phyloP scores from a whole-genome alignment of 768 basidiomycete genomes.

The Psilocybe cubensis region DNA sequence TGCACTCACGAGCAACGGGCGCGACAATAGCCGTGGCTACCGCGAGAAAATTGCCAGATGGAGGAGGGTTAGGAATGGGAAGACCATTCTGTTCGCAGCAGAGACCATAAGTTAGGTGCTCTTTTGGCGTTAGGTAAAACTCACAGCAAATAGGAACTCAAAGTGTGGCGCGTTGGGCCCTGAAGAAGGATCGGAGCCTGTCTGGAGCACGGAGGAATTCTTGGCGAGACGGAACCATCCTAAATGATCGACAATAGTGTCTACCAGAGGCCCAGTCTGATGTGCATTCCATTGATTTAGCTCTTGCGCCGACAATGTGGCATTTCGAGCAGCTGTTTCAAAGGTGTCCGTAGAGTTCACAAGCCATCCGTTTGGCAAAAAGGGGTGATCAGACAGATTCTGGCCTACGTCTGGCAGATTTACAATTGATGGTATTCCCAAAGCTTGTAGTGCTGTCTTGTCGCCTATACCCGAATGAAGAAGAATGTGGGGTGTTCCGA shows the following conservation, averaged over 20 bases:
- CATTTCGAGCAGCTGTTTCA: neutral
- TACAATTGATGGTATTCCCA: conserved; percentile 29
- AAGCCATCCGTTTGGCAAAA: conserved; percentile 18
- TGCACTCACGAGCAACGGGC: neutral
- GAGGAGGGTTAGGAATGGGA: neutral
- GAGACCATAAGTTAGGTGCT: neutral
- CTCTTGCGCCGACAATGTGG: neutral
- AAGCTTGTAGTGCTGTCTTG: conserved; percentile 19
- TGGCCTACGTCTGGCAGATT: conserved; percentile 39
- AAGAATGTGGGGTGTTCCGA: conserved; percentile 37
- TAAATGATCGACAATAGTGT: neutral
- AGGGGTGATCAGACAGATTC: conserved; percentile 36
- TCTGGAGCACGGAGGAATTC: conserved; percentile 2
- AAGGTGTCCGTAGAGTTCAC: conserved; percentile 13
- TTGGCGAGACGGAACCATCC: neutral
- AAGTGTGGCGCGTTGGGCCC: conserved; percentile 3
- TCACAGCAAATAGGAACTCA: neutral
- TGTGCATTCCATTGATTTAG: neutral
- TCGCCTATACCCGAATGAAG: conserved; percentile 37
- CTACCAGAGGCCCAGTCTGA: neutral
- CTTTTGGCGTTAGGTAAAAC: neutral
- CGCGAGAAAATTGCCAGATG: neutral
- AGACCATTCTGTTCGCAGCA: neutral
- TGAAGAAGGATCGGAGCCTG: conserved; percentile 1
- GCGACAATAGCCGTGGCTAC: neutral